Percentiles rank a stretch among this genome's conserved stretches.
phyloP scores from a whole-genome alignment of 345 rosid species.

The Linum lewisii region DNA sequence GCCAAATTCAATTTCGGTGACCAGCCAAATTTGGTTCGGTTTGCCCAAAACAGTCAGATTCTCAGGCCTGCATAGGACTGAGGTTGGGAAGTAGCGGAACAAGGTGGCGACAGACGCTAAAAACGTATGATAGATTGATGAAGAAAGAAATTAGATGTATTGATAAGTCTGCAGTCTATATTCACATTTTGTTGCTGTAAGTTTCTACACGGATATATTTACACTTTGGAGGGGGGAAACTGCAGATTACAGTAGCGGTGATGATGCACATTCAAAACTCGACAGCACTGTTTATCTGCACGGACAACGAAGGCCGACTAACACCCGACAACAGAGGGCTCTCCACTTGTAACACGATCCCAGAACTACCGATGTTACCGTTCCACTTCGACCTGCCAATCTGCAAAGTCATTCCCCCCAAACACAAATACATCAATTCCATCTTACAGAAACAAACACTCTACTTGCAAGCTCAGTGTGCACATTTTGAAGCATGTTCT shows the following conservation, averaged over 20 bases:
- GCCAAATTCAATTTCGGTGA: too few relatives aligned
- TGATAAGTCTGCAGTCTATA: neutral
- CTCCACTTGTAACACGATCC: slow-evolving; percentile 68
- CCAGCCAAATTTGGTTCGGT: too few relatives aligned
- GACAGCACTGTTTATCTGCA: slow-evolving; percentile 70
- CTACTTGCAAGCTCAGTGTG: neutral
- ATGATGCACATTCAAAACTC: slow-evolving; percentile 46
- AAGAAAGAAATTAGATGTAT: neutral
- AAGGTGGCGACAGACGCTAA: too few relatives aligned
- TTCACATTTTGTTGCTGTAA: neutral
- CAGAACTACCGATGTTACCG: slow-evolving; percentile 72
- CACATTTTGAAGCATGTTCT: too few relatives aligned
- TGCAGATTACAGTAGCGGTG: neutral
- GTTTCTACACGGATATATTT: slow-evolving; percentile 14
- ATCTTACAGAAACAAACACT: neutral
- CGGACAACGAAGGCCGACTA: slow-evolving; percentile 60
- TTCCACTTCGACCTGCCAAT: slow-evolving; percentile 93
- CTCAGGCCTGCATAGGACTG: too few relatives aligned
- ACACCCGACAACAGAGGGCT: slow-evolving; percentile 43
- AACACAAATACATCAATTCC: neutral
- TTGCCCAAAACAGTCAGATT: too few relatives aligned
- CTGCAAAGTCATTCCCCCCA: slow-evolving; percentile 29
- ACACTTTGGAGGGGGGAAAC: slow-evolving; percentile 21
- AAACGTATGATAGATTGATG: too few relatives aligned
- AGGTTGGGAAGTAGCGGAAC: too few relatives aligned